Conservation (phyloP, 1,139 yeast genomes). For the Scheffersomyces quercinus region DNA sequence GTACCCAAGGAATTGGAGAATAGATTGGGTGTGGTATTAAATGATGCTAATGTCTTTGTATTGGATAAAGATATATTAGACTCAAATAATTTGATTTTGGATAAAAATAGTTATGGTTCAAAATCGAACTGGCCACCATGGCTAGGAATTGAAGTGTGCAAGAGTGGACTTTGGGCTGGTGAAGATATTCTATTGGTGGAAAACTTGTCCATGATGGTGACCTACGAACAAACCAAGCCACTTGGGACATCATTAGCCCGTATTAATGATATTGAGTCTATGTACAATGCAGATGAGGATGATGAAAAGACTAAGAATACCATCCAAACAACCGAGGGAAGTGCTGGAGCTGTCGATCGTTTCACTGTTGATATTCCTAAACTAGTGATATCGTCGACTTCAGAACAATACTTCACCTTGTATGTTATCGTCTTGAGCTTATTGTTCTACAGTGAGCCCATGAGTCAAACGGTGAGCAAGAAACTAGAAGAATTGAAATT, state of each 20-base stretch:
- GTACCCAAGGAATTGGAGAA: conserved; percentile 33
- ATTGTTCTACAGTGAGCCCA: conserved; percentile 45
- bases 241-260: conserved; percentile 15
- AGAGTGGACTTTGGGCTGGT: conserved; percentile 38
- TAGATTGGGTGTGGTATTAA: conserved; percentile 39
- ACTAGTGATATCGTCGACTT: conserved; percentile 40
- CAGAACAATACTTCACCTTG: conserved; percentile 43
- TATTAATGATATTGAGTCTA: conserved; percentile 6
- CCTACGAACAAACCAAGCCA: conserved; percentile 34
- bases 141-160: conserved; percentile 46
- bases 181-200: conserved; percentile 38
- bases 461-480: conserved; percentile 34
- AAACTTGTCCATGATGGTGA: conserved; percentile 38
- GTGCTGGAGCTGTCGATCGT: conserved; percentile 13
- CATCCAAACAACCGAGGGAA: conserved; percentile 6
- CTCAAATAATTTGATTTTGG: conserved; percentile 23
- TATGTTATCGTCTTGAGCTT: conserved; percentile 37
- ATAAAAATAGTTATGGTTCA: conserved; percentile 37
- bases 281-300: conserved; percentile 4
- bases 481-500: conserved; percentile 43
- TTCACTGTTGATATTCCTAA: conserved; percentile 44
- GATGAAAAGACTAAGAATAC: conserved; percentile 7
- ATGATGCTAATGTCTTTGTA: conserved; percentile 43
- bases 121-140: conserved; percentile 48
- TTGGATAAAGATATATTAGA: conserved; percentile 29